A percentile compares a stretch with the other conserved stretches of the same genome.
Evolutionary conservation across 352 stramenopile genomes (phyloP).

Genomic region (Phytophthora quininea): DNA sequence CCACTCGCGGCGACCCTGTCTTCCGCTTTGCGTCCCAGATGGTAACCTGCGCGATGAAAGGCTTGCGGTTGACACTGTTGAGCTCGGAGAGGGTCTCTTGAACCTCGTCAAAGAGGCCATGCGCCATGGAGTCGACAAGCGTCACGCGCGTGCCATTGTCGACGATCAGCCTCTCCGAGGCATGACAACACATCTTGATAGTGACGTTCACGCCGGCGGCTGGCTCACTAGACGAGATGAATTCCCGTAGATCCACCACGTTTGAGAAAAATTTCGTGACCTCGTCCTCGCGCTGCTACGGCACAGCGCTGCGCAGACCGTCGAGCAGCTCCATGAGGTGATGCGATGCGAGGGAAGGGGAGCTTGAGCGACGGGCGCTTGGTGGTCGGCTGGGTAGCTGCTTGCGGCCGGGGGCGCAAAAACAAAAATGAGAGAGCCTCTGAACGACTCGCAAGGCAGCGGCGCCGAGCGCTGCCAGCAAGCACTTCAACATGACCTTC

Average conservation of each 20-base stretch:
- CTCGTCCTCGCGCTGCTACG: not conserved
- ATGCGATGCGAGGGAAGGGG: too few relatives aligned
- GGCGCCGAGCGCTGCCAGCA: too few relatives aligned
- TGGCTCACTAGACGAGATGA: not conserved
- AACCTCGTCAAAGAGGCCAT: not conserved
- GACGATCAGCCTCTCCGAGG: not conserved
- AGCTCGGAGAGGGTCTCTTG: not conserved
- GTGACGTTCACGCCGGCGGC: not conserved
- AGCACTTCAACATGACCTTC: too few relatives aligned
- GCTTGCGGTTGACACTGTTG: not conserved
- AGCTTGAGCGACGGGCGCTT: too few relatives aligned
- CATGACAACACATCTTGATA: not conserved
- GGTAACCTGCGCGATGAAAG: not conserved
- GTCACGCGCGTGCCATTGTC: not conserved
- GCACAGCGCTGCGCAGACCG: not conserved
- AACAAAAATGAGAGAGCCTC: too few relatives aligned
- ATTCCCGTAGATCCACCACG: not conserved
- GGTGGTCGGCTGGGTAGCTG: too few relatives aligned
- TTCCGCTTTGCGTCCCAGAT: not conserved
- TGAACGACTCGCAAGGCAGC: too few relatives aligned
- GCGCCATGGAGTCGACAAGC: not conserved
- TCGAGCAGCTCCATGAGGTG: not conserved
- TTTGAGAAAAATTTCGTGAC: not conserved
- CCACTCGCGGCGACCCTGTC: not conserved
- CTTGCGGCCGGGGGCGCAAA: too few relatives aligned